Evolutionary conservation across 2,329 filamentous ascomycete species (phyloP).

Genomic region (Claviceps pazoutovae): DNA sequence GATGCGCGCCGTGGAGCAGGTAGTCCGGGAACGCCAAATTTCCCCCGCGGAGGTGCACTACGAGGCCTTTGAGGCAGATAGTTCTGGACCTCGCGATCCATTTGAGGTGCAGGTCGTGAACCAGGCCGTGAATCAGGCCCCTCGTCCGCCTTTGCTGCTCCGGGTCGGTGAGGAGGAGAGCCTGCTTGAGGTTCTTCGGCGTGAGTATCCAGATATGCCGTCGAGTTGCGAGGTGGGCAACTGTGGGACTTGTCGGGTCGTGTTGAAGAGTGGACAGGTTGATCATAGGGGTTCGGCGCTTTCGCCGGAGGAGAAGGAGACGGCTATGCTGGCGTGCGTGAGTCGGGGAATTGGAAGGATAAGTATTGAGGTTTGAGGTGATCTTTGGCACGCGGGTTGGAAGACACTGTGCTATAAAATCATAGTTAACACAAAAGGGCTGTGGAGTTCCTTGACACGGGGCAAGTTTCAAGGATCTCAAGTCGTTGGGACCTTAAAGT

Average conservation of each 20-base stretch:
- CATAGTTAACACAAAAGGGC: too few species aligned
- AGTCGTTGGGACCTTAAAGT: too few species aligned
- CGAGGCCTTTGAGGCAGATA: slow-evolving; percentile 42
- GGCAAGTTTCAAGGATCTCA: too few species aligned
- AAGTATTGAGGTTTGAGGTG: slow-evolving; percentile 27
- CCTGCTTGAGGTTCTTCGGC: slow-evolving; percentile 32
- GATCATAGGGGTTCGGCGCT: slow-evolving; percentile 37
- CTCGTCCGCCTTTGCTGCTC: slow-evolving; percentile 17
- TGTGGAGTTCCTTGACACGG: too few species aligned
- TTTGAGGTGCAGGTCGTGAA: slow-evolving; percentile 43
- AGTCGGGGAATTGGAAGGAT: slow-evolving; percentile 37
- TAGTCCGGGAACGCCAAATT: slow-evolving; percentile 28
- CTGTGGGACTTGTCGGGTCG: slow-evolving; percentile 37
- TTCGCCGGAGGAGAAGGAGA: slow-evolving; percentile 28
- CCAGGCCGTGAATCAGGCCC: slow-evolving; percentile 11
- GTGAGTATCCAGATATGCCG: slow-evolving; percentile 27
- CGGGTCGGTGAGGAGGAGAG: slow-evolving; percentile 34
- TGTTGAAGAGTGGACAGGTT: slow-evolving; percentile 27
- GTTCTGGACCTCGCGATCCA: slow-evolving; percentile 34
- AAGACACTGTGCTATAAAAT: too few species aligned
- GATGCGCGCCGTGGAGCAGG: slow-evolving; percentile 35
- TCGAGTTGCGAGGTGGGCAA: slow-evolving; percentile 41
- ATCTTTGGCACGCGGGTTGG: background rate
- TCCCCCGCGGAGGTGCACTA: slow-evolving; percentile 40
- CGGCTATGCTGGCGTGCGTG: slow-evolving; percentile 36